These are phyloP conservation scores for Purshia tridentata DNA, from an alignment of 306 rosid genomes.

Conservation along the genomic window DNA sequence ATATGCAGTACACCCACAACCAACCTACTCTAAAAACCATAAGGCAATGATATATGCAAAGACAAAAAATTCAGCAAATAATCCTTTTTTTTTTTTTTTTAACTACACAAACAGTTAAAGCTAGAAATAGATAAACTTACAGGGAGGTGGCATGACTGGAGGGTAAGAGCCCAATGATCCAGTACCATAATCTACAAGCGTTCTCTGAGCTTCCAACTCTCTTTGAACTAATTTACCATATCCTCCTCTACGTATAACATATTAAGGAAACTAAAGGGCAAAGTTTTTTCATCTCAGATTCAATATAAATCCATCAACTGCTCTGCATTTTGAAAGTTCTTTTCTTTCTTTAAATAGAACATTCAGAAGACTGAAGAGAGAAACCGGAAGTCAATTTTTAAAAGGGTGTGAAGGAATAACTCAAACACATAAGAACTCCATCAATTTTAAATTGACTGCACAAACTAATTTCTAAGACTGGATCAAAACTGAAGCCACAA, in stretches of 20 bases:
- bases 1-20: neutral
- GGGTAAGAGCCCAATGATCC: constrained; percentile 90
- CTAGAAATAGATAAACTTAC: constrained; percentile 55
- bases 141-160: constrained; percentile 60
- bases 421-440: constrained; percentile 5
- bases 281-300: neutral
- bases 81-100: neutral
- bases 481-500: neutral
- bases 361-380: neutral
- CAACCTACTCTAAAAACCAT: neutral
- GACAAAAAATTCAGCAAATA: constrained; percentile 5
- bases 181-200: constrained; percentile 92
- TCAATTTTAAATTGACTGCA: neutral
- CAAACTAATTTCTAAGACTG: neutral
- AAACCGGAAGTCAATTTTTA: neutral
- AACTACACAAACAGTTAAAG: constrained; percentile 13
- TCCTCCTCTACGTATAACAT: constrained; percentile 82
- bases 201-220: constrained; percentile 95
- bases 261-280: constrained; percentile 53
- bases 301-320: neutral
- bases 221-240: constrained; percentile 87
- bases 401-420: neutral
- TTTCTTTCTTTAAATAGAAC: neutral
- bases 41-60: neutral
- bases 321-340: neutral